These are phyloP conservation scores for Chlamydomonas sp. DNA, from an alignment of 139 green algal genomes.

Conservation along the genomic window DNA sequence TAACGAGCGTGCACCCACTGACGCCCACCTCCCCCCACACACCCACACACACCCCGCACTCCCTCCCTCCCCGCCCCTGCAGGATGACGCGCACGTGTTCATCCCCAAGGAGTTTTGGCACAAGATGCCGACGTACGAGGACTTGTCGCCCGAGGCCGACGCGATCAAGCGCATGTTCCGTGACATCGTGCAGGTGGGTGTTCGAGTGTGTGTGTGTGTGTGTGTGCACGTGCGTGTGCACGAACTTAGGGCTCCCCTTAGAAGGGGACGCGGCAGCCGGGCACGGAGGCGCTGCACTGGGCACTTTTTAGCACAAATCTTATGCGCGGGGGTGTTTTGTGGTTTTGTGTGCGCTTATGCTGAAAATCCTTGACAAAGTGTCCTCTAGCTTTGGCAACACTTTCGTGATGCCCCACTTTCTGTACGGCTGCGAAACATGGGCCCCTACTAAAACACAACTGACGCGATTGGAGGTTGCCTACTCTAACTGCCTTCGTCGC, in stretches of 20 bases:
- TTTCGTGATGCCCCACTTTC: no score
- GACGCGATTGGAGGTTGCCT: no score
- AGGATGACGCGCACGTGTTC: slow-evolving; percentile 27
- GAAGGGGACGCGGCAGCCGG: no score
- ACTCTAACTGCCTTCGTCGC: no score
- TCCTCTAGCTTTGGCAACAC: no score
- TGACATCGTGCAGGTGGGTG: slow-evolving; percentile 7
- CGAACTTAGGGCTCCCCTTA: no score
- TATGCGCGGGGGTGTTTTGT: no score
- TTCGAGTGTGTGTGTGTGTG: background rate
- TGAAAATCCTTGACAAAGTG: background rate
- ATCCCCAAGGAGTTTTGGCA: slow-evolving; percentile 28
- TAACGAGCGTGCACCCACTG: background rate
- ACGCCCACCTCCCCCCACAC: background rate
- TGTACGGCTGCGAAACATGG: no score
- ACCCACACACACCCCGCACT: background rate
- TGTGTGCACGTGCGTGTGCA: background rate
- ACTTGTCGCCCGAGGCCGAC: slow-evolving; percentile 22
- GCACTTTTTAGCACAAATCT: background rate
- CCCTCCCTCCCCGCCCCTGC: slow-evolving; percentile 14
- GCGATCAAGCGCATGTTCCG: slow-evolving; percentile 44
- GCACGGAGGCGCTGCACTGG: no score
- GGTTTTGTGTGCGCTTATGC: background rate
- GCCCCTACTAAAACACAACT: no score
- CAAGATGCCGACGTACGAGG: slow-evolving; percentile 29